Conservation (phyloP, 106 monocot species). For the Iris macrosiphon region DNA sequence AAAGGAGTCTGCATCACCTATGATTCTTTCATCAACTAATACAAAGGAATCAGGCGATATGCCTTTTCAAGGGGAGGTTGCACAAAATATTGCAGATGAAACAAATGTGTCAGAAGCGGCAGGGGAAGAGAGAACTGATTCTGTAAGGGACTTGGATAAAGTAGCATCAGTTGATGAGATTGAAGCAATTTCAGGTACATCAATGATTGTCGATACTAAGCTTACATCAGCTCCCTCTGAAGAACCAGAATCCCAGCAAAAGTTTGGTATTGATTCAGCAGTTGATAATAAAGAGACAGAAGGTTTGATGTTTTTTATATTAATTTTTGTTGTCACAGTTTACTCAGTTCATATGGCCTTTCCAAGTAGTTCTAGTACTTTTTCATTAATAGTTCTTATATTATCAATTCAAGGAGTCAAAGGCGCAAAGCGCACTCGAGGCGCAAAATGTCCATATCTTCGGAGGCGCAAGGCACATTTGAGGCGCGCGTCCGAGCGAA, state of each 20-base stretch:
- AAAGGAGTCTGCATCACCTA: slow-evolving; percentile 11
- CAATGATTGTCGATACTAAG: slow-evolving; percentile 4
- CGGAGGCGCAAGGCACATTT: too few species aligned
- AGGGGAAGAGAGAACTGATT: slow-evolving; percentile 14
- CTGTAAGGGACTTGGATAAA: slow-evolving; percentile 9
- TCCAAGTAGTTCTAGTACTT: too few species aligned
- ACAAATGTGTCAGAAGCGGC: slow-evolving; percentile 4
- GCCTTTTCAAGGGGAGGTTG: slow-evolving; percentile 5
- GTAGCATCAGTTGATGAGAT: slow-evolving; percentile 3
- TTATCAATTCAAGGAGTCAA: too few species aligned
- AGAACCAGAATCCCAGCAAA: slow-evolving; percentile 16
- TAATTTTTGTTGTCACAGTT: not conserved
- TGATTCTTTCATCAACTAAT: not conserved
- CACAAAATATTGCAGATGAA: slow-evolving; percentile 4
- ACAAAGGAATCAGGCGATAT: slow-evolving; percentile 8
- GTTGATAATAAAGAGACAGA: slow-evolving; percentile 4
- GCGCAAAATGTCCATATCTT: too few species aligned
- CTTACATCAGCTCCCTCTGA: slow-evolving; percentile 18
- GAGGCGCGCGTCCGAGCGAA: too few species aligned
- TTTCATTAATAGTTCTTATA: too few species aligned
- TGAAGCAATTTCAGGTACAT: slow-evolving; percentile 9
- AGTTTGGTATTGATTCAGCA: slow-evolving; percentile 7
- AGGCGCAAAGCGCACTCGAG: too few species aligned
- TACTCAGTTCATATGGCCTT: too few species aligned
- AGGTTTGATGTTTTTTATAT: slow-evolving; percentile 17